A percentile compares a stretch with the other conserved stretches of the same genome.
These are phyloP conservation scores for Kappamyces sp. DNA, from an alignment of 192 early-diverging fungal species.

Conservation along the genomic window DNA sequence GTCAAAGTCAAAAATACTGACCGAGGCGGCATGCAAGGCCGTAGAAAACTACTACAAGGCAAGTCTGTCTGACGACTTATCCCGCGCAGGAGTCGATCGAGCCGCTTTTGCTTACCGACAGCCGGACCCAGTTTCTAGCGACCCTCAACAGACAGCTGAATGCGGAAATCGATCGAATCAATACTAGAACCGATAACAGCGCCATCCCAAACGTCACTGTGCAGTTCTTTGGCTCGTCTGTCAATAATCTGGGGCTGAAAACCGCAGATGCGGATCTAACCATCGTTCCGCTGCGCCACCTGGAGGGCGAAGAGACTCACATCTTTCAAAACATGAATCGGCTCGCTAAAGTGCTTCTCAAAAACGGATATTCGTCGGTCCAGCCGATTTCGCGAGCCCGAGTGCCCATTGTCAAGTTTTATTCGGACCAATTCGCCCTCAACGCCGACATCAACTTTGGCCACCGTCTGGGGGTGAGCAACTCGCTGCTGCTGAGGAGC, in stretches of 20 bases:
- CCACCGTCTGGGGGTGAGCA: conserved; percentile 37
- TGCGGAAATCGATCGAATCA: too few species aligned
- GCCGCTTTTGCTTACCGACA: too few species aligned
- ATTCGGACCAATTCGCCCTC: conserved; percentile 23
- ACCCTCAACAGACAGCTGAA: too few species aligned
- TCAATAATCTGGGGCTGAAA: conserved; percentile 34
- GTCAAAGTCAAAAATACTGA: too few species aligned
- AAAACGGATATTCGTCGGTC: conserved; percentile 31
- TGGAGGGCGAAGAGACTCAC: conserved; percentile 15
- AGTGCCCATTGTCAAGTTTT: conserved; percentile 48
- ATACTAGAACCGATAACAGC: too few species aligned
- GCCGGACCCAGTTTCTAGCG: too few species aligned
- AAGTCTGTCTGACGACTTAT: too few species aligned
- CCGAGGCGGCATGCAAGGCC: too few species aligned
- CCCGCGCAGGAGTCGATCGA: too few species aligned
- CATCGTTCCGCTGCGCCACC: conserved; percentile 10
- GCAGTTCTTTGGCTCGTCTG: conserved; percentile 35
- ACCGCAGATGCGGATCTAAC: conserved; percentile 36
- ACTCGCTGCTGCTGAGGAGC: conserved; percentile 31
- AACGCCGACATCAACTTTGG: conserved; percentile 39
- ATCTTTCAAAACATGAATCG: conserved; percentile 25
- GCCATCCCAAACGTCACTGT: too few species aligned
- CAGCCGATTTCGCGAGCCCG: conserved; percentile 26
- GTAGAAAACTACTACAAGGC: too few species aligned
- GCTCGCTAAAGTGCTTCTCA: conserved; percentile 21